phyloP scores from a whole-genome alignment of 108 stramenopile genomes.

The Stephanodiscus minutulus region DNA sequence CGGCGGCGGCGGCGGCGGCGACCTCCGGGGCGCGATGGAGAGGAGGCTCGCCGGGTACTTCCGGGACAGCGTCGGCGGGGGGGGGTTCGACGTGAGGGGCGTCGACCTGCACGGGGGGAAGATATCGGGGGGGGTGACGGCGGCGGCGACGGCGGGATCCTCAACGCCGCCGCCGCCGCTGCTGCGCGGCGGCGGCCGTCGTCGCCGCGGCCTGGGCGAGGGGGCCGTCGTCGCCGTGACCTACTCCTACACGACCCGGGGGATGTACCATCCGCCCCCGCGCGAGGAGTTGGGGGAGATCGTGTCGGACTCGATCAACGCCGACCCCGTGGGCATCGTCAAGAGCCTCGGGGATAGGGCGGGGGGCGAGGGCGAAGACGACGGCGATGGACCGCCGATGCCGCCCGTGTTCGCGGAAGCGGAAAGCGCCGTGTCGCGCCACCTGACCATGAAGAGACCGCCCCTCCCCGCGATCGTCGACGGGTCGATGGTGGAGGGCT shows the following conservation, averaged over 20 bases:
- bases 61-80: not conserved
- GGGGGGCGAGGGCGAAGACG: not conserved
- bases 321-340: constrained; percentile 7
- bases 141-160: not conserved
- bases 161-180: too few relatives aligned
- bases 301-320: constrained; percentile 34
- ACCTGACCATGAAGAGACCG: constrained; percentile 27
- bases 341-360: constrained; percentile 21
- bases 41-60: not conserved
- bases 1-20: too few relatives aligned
- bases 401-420: constrained; percentile 22
- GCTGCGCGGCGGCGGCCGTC: too few relatives aligned
- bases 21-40: constrained; percentile 3
- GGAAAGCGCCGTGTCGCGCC: constrained; percentile 11
- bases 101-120: constrained; percentile 24
- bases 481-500: constrained; percentile 5
- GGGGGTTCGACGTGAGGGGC: constrained; percentile 16
- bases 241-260: constrained; percentile 31
- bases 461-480: not conserved
- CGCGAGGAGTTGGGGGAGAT: constrained; percentile 30
- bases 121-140: not conserved
- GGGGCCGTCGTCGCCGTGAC: constrained; percentile 13
- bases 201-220: constrained; percentile 1
- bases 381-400: not conserved
- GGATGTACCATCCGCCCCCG: constrained; percentile 40